phyloP scores from a whole-genome alignment of 1,284 basidiomycete genomes.

The Cryptococcus wingfieldii region DNA sequence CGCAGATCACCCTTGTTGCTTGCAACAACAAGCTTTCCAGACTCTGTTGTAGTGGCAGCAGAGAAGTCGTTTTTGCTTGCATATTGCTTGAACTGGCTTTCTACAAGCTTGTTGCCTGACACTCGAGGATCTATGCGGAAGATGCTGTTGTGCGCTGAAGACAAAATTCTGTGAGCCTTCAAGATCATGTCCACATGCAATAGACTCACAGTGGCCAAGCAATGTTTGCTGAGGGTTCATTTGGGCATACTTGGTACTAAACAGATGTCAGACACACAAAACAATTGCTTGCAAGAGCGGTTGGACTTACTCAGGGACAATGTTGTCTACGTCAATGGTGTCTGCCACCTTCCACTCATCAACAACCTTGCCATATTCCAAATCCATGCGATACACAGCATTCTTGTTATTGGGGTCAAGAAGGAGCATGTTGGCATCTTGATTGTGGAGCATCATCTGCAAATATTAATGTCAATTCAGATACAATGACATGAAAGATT shows the following conservation, averaged over 20 bases:
- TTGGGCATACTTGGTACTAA: conserved; percentile 81
- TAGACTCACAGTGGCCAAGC: conserved; percentile 60
- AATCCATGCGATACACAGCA: conserved; percentile 85
- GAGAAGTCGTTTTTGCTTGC: conserved; percentile 93
- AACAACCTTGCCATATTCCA: conserved; percentile 93
- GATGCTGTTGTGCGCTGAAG: conserved; percentile 81
- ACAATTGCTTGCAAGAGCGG: too few species aligned
- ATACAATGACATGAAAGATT: background rate
- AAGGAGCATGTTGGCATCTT: conserved; percentile 92
- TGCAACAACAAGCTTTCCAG: conserved; percentile 85
- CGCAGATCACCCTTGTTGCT: conserved; percentile 96
- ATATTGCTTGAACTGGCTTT: conserved; percentile 95
- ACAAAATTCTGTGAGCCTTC: background rate
- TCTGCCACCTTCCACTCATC: conserved; percentile 99
- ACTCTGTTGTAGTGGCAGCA: conserved; percentile 80
- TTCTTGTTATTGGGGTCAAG: conserved; percentile 82
- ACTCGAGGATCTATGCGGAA: conserved; percentile 96
- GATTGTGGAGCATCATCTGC: conserved; percentile 94
- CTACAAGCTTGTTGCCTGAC: conserved; percentile 86
- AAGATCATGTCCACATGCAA: background rate
- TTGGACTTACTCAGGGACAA: conserved; percentile 66
- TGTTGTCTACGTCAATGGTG: conserved; percentile 75
- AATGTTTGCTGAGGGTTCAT: conserved; percentile 90
- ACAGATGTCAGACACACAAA: background rate
- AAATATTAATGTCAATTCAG: background rate